Percentiles rank a stretch among this genome's conserved stretches.
phyloP scores from a whole-genome alignment of 768 basidiomycete genomes.

The Mycena epipterygia region DNA sequence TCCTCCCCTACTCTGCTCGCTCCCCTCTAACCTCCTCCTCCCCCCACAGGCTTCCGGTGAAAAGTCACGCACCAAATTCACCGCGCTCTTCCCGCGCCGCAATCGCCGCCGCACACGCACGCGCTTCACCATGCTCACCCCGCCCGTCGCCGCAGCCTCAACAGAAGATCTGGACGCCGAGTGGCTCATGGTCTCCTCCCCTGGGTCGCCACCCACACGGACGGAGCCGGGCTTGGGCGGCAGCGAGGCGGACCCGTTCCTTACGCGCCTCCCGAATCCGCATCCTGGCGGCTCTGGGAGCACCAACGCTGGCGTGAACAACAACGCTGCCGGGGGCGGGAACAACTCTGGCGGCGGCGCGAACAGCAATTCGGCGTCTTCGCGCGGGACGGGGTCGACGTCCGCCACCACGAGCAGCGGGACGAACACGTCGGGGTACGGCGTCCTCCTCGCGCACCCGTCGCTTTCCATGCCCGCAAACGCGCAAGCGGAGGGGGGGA shows the following conservation, averaged over 20 bases:
- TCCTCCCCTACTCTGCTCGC: background rate
- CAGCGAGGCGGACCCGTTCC: slow-evolving; percentile 34
- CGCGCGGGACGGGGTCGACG: slow-evolving; percentile 20
- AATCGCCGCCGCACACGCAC: slow-evolving; percentile 24
- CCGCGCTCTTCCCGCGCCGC: slow-evolving; percentile 26
- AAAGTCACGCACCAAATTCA: slow-evolving; percentile 19
- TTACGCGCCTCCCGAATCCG: slow-evolving; percentile 30
- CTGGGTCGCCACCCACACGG: background rate
- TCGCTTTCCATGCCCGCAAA: slow-evolving; percentile 11
- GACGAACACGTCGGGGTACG: slow-evolving; percentile 33
- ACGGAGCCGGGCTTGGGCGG: slow-evolving; percentile 17
- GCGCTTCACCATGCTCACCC: slow-evolving; percentile 35
- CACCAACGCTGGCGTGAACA: background rate
- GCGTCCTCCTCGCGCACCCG: slow-evolving; percentile 33
- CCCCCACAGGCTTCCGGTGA: background rate
- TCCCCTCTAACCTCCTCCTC: background rate
- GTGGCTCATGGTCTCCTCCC: slow-evolving; percentile 26
- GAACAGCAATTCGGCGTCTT: slow-evolving; percentile 25
- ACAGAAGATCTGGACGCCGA: slow-evolving; percentile 4
- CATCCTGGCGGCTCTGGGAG: background rate
- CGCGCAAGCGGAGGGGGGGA: background rate
- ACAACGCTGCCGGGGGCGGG: background rate
- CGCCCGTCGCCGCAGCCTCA: slow-evolving; percentile 6
- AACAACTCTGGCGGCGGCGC: background rate
- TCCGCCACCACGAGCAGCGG: slow-evolving; percentile 22